Percentiles rank a stretch among this genome's conserved stretches.
Evolutionary conservation across 176 grass and related monocot genomes (phyloP).

Genomic region (Carex littledalei): DNA sequence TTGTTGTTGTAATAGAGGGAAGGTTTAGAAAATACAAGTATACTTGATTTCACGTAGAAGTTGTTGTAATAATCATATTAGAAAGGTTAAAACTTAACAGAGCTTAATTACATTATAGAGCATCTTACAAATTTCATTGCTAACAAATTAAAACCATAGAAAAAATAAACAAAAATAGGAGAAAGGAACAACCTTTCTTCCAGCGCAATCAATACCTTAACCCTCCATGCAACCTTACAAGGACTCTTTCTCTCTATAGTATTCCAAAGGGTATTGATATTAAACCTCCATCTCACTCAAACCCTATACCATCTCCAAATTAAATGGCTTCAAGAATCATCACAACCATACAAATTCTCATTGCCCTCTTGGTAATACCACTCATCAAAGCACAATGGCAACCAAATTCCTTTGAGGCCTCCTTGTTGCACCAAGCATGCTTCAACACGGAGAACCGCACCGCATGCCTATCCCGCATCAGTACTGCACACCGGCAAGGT

Average conservation of each 20-base stretch:
- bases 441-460: conserved; percentile 38
- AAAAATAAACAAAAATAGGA: not conserved
- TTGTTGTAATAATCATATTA: not conserved
- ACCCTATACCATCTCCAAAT: conserved; percentile 20
- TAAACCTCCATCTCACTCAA: not conserved
- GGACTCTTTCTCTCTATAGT: conserved; percentile 7
- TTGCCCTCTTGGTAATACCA: conserved; percentile 12
- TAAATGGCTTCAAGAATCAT: not conserved
- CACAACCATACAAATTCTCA: not conserved
- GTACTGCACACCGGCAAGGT: conserved; percentile 28
- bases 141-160: not conserved
- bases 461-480: conserved; percentile 49
- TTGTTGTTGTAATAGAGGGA: not conserved
- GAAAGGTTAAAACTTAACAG: not conserved
- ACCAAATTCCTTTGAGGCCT: conserved; percentile 65
- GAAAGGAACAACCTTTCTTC: conserved; percentile 43
- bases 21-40: no score
- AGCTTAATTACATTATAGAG: not conserved
- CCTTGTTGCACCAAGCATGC: conserved; percentile 77
- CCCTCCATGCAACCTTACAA: conserved; percentile 24
- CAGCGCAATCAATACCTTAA: conserved; percentile 72
- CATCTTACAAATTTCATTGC: not conserved
- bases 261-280: conserved; percentile 9
- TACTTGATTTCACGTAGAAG: no score
- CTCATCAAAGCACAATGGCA: conserved; percentile 31